Conservation (phyloP, 768 basidiomycete species). For the Leccinum subgranulosum region DNA sequence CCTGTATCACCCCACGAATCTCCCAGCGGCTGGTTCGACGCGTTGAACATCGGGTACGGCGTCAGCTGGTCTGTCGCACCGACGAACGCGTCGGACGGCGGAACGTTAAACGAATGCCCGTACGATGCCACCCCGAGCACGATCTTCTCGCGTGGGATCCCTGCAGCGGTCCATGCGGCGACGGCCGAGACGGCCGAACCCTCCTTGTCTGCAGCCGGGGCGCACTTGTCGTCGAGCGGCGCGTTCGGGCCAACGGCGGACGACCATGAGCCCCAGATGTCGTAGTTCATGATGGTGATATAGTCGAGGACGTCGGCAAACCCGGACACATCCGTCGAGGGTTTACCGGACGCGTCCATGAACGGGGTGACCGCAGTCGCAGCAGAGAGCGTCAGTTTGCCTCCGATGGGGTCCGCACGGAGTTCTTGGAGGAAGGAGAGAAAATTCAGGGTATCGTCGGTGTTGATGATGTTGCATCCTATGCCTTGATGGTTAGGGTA, state of each 20-base stretch:
- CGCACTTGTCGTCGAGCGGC: slow-evolving; percentile 76
- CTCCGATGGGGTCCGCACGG: slow-evolving; percentile 47
- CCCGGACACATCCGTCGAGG: slow-evolving; percentile 55
- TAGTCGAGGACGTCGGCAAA: slow-evolving; percentile 70
- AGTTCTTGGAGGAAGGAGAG: slow-evolving; percentile 72
- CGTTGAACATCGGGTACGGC: slow-evolving; percentile 50
- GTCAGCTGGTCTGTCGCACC: slow-evolving; percentile 36
- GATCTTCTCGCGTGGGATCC: slow-evolving; percentile 66
- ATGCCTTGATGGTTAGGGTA: slow-evolving; percentile 66
- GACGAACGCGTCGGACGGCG: slow-evolving; percentile 35
- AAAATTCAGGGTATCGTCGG: slow-evolving; percentile 70
- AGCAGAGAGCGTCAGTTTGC: slow-evolving; percentile 61
- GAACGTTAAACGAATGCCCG: slow-evolving; percentile 61
- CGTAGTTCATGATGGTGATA: slow-evolving; percentile 64
- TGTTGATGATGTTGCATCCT: slow-evolving; percentile 57
- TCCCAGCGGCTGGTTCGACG: slow-evolving; percentile 42
- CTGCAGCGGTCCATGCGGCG: slow-evolving; percentile 68
- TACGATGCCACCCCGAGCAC: slow-evolving; percentile 82
- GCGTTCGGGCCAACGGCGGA: slow-evolving; percentile 66
- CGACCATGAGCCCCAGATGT: slow-evolving; percentile 40
- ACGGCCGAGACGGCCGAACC: slow-evolving; percentile 80
- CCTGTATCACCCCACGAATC: slow-evolving; percentile 53
- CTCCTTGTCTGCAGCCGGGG: slow-evolving; percentile 48
- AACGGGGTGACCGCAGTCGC: slow-evolving; percentile 67
- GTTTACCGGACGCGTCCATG: slow-evolving; percentile 48